Conservation (phyloP, 2,329 filamentous ascomycete species). For the Diaporthe ilicicola region DNA sequence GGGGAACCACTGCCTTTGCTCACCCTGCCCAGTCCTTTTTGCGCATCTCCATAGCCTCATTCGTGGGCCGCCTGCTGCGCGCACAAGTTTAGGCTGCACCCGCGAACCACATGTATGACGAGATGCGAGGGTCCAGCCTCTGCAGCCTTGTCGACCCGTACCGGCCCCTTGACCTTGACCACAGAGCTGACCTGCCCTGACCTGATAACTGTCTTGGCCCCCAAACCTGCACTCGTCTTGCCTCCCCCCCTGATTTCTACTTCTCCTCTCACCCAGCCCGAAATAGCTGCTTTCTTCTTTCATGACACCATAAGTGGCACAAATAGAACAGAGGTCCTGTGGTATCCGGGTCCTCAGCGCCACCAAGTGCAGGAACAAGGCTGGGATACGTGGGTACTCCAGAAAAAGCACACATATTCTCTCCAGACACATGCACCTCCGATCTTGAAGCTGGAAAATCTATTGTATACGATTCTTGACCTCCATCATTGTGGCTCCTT, state of each 20-base stretch:
- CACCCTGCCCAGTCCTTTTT: not conserved
- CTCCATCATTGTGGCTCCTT: not conserved
- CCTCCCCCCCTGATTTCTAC: not conserved
- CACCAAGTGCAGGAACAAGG: slow-evolving; percentile 1
- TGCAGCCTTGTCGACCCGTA: slow-evolving; percentile 30
- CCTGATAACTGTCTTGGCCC: slow-evolving; percentile 19
- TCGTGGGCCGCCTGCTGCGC: slow-evolving; percentile 2
- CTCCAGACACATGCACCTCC: not conserved
- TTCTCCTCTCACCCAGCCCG: slow-evolving; percentile 6
- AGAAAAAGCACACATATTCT: not conserved
- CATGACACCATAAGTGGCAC: not conserved
- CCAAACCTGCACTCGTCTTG: not conserved
- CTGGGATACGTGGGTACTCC: not conserved
- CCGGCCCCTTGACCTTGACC: slow-evolving; percentile 2
- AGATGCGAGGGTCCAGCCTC: slow-evolving; percentile 23
- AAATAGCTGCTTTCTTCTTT: not conserved
- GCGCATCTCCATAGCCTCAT: not conserved
- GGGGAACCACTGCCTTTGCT: not conserved
- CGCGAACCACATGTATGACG: slow-evolving; percentile 23
- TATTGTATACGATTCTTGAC: not conserved
- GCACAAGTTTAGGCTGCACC: slow-evolving; percentile 19
- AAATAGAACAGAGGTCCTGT: not conserved
- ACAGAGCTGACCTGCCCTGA: slow-evolving; percentile 11
- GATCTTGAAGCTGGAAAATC: not conserved
- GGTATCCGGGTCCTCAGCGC: not conserved